These are phyloP conservation scores for Clavispora carvajalis DNA, from an alignment of 805 yeast species.

Conservation along the genomic window DNA sequence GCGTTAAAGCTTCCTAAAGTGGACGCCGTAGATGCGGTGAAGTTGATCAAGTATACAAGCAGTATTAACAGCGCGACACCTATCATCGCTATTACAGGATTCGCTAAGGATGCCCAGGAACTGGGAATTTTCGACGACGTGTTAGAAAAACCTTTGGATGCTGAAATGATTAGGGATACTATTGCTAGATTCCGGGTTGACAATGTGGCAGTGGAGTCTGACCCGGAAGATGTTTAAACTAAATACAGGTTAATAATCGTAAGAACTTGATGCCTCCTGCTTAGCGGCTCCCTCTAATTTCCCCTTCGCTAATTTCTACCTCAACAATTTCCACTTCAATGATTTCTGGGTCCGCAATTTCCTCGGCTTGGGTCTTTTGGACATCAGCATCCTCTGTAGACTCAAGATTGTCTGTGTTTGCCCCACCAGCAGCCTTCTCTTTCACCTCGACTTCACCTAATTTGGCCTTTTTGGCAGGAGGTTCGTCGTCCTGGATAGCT, in stretches of 20 bases:
- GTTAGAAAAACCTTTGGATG: constrained; percentile 62
- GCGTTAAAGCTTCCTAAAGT: constrained; percentile 65
- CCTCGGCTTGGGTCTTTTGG: not conserved
- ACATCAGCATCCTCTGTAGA: not conserved
- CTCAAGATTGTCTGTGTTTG: not conserved
- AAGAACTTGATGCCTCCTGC: not conserved
- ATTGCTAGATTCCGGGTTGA: constrained; percentile 9
- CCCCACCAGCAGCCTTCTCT: not conserved
- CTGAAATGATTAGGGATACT: constrained; percentile 6
- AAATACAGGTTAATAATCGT: not conserved
- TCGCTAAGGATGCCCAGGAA: constrained; percentile 58
- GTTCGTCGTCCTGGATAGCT: not conserved
- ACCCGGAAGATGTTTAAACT: constrained; percentile 7
- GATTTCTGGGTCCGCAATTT: not conserved
- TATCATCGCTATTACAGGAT: constrained; percentile 68
- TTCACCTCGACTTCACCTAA: not conserved
- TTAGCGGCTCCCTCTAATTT: not conserved
- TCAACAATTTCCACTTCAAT: not conserved
- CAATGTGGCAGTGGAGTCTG: constrained; percentile 13
- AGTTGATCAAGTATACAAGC: constrained; percentile 67
- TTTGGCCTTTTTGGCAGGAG: not conserved
- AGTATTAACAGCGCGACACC: constrained; percentile 77
- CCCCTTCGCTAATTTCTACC: not conserved
- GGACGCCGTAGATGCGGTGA: constrained; percentile 71
- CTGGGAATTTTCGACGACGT: constrained; percentile 59